Conservation (phyloP, 2,329 filamentous ascomycete species). For the Fusarium sp. region DNA sequence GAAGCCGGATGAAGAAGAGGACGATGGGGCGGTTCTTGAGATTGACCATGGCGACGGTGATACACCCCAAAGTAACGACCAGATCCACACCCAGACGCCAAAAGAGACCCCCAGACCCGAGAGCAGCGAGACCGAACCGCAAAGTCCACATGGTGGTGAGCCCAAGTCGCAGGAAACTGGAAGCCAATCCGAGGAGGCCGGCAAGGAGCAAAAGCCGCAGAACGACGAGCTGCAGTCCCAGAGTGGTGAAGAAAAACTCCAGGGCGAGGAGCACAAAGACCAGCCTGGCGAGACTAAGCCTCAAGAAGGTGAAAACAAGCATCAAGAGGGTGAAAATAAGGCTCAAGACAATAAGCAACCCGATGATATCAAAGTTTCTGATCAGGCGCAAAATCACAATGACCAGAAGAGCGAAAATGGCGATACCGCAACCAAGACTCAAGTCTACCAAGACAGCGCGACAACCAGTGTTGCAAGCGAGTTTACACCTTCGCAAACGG, state of each 20-base stretch:
- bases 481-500: conserved; percentile 15
- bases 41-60: conserved; percentile 3
- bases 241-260: conserved; percentile 1
- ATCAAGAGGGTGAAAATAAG: conserved; percentile 4
- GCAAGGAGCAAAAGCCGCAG: conserved; percentile 21
- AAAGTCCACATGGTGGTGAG: not conserved
- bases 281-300: not conserved
- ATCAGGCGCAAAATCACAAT: conserved; percentile 15
- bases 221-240: not conserved
- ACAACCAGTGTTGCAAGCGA: conserved; percentile 7
- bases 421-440: conserved; percentile 3
- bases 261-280: not conserved
- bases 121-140: not conserved
- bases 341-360: conserved; percentile 35
- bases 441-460: not conserved
- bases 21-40: conserved; percentile 8
- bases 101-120: conserved; percentile 1
- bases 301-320: conserved; percentile 15
- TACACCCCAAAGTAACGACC: not conserved
- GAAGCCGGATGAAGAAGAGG: conserved; percentile 2
- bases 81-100: not conserved
- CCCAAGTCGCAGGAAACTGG: not conserved
- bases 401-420: conserved; percentile 6
- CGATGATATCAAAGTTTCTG: not conserved
- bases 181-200: conserved; percentile 2